Percentiles rank a stretch among this genome's conserved stretches.
These are phyloP conservation scores for Paraphaeosphaeria sporulosa DNA, from an alignment of 2,329 filamentous ascomycete species.

Conservation along the genomic window DNA sequence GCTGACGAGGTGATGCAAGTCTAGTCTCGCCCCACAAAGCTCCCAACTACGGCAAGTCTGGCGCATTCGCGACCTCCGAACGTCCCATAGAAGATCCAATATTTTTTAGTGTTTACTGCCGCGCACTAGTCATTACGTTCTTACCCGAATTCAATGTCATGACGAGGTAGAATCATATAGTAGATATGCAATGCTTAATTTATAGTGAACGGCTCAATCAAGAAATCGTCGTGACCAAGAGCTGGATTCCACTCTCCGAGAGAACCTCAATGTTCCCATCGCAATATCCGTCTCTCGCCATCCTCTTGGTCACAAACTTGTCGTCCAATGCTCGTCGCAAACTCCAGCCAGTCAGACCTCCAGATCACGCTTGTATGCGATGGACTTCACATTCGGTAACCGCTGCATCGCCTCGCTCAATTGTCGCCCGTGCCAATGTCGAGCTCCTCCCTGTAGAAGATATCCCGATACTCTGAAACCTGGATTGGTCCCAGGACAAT, in stretches of 20 bases:
- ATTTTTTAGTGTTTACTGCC: no score
- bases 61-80: neutral
- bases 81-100: neutral
- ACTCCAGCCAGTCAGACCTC: neutral
- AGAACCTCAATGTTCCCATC: no score
- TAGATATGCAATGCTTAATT: no score
- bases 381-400: neutral
- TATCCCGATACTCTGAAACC: slow-evolving; percentile 19
- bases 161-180: no score
- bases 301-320: neutral
- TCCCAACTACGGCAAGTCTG: neutral
- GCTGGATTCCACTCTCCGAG: no score
- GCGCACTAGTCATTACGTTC: no score
- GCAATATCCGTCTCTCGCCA: no score
- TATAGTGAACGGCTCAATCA: no score
- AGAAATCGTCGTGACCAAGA: no score
- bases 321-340: neutral
- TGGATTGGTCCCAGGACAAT: slow-evolving; percentile 22
- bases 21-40: slow-evolving; percentile 1
- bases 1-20: slow-evolving; percentile 1
- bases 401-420: slow-evolving; percentile 12
- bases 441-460: slow-evolving; percentile 17
- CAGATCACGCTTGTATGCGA: neutral
- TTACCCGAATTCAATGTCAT: no score
- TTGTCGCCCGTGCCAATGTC: slow-evolving; percentile 21